Conservation (phyloP, 2,329 filamentous ascomycete species). For the Ascochyta clinopodiicola region DNA sequence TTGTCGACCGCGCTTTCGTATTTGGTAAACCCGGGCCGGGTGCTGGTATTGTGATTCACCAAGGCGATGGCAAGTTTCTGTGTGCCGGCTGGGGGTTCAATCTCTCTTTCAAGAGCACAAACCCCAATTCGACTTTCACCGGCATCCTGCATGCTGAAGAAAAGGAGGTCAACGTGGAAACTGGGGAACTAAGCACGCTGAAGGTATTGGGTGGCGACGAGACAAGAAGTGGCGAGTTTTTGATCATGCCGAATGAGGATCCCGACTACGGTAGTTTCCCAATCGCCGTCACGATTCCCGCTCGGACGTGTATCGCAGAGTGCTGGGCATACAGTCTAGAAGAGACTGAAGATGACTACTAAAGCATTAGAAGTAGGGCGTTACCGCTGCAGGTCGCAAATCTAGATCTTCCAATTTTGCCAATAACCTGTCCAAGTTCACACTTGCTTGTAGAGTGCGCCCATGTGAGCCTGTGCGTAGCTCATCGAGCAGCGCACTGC, state of each 20-base stretch:
- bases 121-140: slow-evolving; percentile 47
- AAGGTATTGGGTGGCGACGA: slow-evolving; percentile 55
- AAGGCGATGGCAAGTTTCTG: slow-evolving; percentile 49
- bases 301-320: slow-evolving; percentile 48
- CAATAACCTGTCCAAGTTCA: slow-evolving; percentile 22
- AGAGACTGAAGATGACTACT: slow-evolving; percentile 28
- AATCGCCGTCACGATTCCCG: slow-evolving; percentile 62
- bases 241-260: slow-evolving; percentile 64
- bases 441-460: slow-evolving; percentile 21
- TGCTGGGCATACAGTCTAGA: slow-evolving; percentile 35
- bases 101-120: slow-evolving; percentile 38
- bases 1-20: slow-evolving; percentile 54
- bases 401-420: slow-evolving; percentile 25
- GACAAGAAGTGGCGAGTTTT: slow-evolving; percentile 55
- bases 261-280: slow-evolving; percentile 65
- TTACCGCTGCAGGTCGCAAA: slow-evolving; percentile 11
- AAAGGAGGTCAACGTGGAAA: slow-evolving; percentile 49
- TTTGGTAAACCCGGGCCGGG: slow-evolving; percentile 54
- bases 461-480: slow-evolving; percentile 22
- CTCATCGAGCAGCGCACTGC: slow-evolving; percentile 26
- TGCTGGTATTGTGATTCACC: slow-evolving; percentile 54
- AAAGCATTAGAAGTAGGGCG: slow-evolving; percentile 5
- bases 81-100: slow-evolving; percentile 57
- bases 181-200: slow-evolving; percentile 46
- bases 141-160: slow-evolving; percentile 54